These are phyloP conservation scores for Cicer yamashitae DNA, from an alignment of 306 rosid genomes.

Conservation along the genomic window DNA sequence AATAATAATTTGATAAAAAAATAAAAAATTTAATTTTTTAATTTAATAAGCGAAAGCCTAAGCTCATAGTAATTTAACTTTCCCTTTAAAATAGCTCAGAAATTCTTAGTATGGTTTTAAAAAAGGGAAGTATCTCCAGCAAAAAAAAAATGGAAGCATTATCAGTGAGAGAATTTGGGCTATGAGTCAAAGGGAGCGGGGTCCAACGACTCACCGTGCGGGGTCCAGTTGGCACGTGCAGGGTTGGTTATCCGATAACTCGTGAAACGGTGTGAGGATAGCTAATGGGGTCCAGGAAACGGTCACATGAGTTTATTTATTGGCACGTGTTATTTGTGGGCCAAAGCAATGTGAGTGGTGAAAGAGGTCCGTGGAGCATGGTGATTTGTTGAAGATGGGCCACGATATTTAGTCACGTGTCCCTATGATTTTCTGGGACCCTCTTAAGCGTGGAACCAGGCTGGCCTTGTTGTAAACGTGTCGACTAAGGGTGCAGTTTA, in stretches of 20 bases:
- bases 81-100: no score
- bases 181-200: neutral
- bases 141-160: neutral
- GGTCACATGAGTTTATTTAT: constrained; percentile 48
- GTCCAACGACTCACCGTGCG: neutral
- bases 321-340: constrained; percentile 41
- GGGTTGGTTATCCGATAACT: neutral
- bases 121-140: no score
- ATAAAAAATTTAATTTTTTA: no score
- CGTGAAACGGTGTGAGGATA: constrained; percentile 23
- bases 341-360: constrained; percentile 32
- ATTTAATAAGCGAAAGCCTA: no score
- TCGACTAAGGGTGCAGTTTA: neutral
- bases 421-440: constrained; percentile 47
- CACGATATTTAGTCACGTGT: constrained; percentile 56
- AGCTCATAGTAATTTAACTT: no score
- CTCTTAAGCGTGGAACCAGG: constrained; percentile 5
- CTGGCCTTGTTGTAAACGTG: constrained; percentile 38
- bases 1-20: no score
- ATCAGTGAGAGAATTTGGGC: neutral
- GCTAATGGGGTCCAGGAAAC: neutral
- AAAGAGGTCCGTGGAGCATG: constrained; percentile 51
- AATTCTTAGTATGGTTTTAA: no score
- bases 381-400: constrained; percentile 54
- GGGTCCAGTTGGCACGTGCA: constrained; percentile 38